Percentiles rank a stretch among this genome's conserved stretches.
These are phyloP conservation scores for Metahyphopichia silvanorum DNA, from an alignment of 805 yeast genomes.

Conservation along the genomic window DNA sequence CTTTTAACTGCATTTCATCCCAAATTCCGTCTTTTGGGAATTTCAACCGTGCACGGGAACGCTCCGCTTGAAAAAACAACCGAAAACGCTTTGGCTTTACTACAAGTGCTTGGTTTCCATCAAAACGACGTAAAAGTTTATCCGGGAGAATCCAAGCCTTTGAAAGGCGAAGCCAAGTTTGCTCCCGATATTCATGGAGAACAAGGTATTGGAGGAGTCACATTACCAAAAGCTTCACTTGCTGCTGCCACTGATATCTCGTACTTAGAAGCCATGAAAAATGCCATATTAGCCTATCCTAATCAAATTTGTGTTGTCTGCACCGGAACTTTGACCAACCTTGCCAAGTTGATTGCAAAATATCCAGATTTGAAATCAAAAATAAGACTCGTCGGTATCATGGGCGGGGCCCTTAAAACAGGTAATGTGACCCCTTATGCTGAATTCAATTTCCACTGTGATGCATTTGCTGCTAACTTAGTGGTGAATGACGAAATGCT, in stretches of 20 bases:
- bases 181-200: conserved; percentile 72
- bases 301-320: conserved; percentile 61
- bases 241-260: conserved; percentile 12
- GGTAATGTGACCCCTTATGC: conserved; percentile 54
- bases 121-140: conserved; percentile 58
- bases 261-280: conserved; percentile 34
- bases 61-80: conserved; percentile 64
- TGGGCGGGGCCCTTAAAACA: conserved; percentile 69
- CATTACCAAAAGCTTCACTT: conserved; percentile 44
- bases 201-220: conserved; percentile 76
- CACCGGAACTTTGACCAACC: conserved; percentile 76
- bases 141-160: conserved; percentile 60
- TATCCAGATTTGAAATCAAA: conserved; percentile 53
- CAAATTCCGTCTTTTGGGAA: conserved; percentile 55
- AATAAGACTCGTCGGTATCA: conserved; percentile 56
- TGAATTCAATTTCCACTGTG: conserved; percentile 75
- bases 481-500: conserved; percentile 49
- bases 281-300: conserved; percentile 40
- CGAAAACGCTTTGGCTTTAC: conserved; percentile 60
- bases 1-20: conserved; percentile 61
- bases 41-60: conserved; percentile 77
- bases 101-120: conserved; percentile 51
- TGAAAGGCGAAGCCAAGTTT: conserved; percentile 43
- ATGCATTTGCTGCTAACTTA: conserved; percentile 68
- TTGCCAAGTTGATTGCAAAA: conserved; percentile 51